Conservation (phyloP, 2,329 filamentous ascomycete species). For the Didymella lethalis region DNA sequence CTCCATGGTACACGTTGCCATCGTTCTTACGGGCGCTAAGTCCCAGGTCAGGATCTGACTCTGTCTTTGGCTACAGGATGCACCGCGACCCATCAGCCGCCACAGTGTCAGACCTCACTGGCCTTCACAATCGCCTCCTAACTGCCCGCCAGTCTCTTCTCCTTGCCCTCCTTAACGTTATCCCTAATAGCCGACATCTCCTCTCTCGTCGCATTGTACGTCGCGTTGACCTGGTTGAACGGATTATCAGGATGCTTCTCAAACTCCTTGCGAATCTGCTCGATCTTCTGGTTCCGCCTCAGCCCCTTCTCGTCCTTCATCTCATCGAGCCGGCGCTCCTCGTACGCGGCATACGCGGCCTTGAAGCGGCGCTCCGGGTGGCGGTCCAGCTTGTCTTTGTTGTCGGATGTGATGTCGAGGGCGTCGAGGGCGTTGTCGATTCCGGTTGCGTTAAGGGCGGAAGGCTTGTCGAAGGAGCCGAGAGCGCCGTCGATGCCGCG, state of each 20-base stretch:
- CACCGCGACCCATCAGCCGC: neutral
- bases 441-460: conserved; percentile 78
- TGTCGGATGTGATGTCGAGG: conserved; percentile 71
- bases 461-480: conserved; percentile 54
- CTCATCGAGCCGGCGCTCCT: conserved; percentile 81
- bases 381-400: conserved; percentile 76
- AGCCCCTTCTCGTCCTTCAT: conserved; percentile 86
- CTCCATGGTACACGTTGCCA: neutral
- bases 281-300: conserved; percentile 82
- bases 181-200: conserved; percentile 74
- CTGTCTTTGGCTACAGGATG: neutral
- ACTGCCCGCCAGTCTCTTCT: conserved; percentile 65
- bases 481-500: conserved; percentile 73
- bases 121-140: conserved; percentile 1
- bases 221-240: conserved; percentile 82
- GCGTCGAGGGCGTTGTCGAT: conserved; percentile 96
- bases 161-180: conserved; percentile 75
- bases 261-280: conserved; percentile 88
- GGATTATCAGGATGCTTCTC: conserved; percentile 95
- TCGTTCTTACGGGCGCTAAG: neutral
- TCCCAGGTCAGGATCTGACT: no score
- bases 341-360: conserved; percentile 82
- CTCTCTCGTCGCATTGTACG: conserved; percentile 79
- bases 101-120: neutral
- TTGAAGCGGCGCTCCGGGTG: conserved; percentile 90